phyloP scores from a whole-genome alignment of 768 basidiomycete species.

The Naganishia vaughanmartiniae region DNA sequence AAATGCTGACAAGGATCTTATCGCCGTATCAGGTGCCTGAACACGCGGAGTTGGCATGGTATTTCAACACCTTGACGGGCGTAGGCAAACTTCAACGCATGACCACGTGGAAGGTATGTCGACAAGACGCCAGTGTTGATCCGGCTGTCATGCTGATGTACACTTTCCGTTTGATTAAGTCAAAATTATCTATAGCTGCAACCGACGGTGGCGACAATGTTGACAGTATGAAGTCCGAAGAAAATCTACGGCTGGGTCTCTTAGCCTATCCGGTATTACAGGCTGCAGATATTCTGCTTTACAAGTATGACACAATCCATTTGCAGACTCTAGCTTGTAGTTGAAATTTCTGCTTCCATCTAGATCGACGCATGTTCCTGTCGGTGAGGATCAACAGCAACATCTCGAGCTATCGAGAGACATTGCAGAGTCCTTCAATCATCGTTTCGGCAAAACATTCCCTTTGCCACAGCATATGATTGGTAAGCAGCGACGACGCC shows the following conservation, averaged over 20 bases:
- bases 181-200: constrained; percentile 62
- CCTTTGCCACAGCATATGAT: constrained; percentile 69
- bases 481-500: constrained; percentile 59
- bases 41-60: constrained; percentile 86
- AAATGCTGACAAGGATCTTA: neutral
- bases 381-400: constrained; percentile 93
- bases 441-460: constrained; percentile 65
- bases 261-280: constrained; percentile 91
- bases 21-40: constrained; percentile 64
- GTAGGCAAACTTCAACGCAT: constrained; percentile 79
- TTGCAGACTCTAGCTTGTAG: neutral
- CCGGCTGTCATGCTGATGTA: neutral
- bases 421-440: constrained; percentile 78
- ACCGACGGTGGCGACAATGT: constrained; percentile 41
- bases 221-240: constrained; percentile 76
- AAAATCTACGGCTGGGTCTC: constrained; percentile 74
- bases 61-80: constrained; percentile 77
- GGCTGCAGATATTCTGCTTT: constrained; percentile 85
- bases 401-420: constrained; percentile 86
- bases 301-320: constrained; percentile 60
- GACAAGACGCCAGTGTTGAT: neutral
- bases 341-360: neutral
- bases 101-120: constrained; percentile 91
- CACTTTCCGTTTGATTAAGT: constrained; percentile 54
- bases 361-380: constrained; percentile 88